phyloP scores from a whole-genome alignment of 164 flowering plant genomes.

The Vitis riparia region DNA sequence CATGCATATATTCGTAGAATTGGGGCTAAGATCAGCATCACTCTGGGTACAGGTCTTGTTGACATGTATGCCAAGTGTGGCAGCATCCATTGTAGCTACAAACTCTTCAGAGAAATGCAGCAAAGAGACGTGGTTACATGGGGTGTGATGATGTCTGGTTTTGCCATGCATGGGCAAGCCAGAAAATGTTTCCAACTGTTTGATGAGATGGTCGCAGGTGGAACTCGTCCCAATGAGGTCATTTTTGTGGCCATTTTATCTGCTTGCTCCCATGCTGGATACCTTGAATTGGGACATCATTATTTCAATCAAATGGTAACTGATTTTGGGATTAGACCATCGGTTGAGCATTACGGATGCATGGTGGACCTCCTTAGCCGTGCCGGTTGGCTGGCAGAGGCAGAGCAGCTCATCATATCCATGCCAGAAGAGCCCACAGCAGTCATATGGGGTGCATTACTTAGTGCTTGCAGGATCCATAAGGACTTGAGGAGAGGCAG shows the following conservation, averaged over 20 bases:
- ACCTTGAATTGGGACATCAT: constrained; percentile 27
- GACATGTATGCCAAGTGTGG: constrained; percentile 37
- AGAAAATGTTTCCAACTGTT: constrained; percentile 26
- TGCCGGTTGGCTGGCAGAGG: constrained; percentile 39
- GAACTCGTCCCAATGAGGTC: constrained; percentile 32
- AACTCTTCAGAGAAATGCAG: constrained; percentile 24
- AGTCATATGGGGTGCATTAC: constrained; percentile 45
- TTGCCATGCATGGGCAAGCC: constrained; percentile 41
- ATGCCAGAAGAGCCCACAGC: constrained; percentile 39
- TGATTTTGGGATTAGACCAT: constrained; percentile 27
- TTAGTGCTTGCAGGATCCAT: constrained; percentile 32
- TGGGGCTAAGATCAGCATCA: constrained; percentile 10
- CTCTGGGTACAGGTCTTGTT: constrained; percentile 17
- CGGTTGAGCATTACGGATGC: constrained; percentile 45
- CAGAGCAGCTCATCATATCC: constrained; percentile 25
- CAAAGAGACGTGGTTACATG: constrained; percentile 38
- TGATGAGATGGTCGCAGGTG: constrained; percentile 28
- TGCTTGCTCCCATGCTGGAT: constrained; percentile 46
- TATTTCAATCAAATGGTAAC: constrained; percentile 32
- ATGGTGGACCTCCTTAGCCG: constrained; percentile 51
- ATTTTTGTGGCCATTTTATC: constrained; percentile 37
- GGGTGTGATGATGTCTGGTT: constrained; percentile 41
- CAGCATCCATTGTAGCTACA: constrained; percentile 20
- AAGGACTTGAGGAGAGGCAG: constrained; percentile 29
- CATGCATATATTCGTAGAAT: constrained; percentile 24